phyloP scores from a whole-genome alignment of 257 asterid species.

The Nemophila menziesii region DNA sequence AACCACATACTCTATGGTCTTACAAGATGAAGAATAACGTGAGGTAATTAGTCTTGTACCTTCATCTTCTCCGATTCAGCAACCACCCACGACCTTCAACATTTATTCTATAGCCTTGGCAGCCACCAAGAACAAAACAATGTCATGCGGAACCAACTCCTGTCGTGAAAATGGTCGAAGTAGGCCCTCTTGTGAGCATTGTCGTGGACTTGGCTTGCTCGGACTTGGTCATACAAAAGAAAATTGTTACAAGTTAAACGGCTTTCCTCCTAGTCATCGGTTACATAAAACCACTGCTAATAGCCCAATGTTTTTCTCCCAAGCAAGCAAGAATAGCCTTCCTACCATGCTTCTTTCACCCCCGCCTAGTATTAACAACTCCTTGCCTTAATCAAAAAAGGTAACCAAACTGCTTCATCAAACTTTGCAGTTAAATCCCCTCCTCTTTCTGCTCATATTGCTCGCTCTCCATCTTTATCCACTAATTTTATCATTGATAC shows the following conservation, averaged over 20 bases:
- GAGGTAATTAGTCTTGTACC: not conserved
- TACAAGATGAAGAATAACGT: not conserved
- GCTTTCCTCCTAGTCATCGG: not conserved
- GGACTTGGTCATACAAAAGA: too few relatives aligned
- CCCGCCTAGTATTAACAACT: not conserved
- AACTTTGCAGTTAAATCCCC: not conserved
- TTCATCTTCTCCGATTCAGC: not conserved
- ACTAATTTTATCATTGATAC: not conserved
- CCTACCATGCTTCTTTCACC: not conserved
- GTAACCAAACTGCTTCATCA: not conserved
- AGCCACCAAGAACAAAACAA: too few relatives aligned
- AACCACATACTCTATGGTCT: not conserved
- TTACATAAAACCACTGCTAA: not conserved
- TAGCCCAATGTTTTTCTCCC: not conserved
- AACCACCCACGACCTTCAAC: not conserved
- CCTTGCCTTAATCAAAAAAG: not conserved
- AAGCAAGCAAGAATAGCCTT: not conserved
- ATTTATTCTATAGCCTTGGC: too few relatives aligned
- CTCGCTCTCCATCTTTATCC: not conserved
- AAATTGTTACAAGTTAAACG: not conserved
- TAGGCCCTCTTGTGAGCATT: too few relatives aligned
- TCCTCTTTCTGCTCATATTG: not conserved
- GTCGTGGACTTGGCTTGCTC: too few relatives aligned
- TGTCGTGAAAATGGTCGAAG: too few relatives aligned
- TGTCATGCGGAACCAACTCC: too few relatives aligned